These are phyloP conservation scores for Amanita inopinata DNA, from an alignment of 768 basidiomycete species.

Conservation along the genomic window DNA sequence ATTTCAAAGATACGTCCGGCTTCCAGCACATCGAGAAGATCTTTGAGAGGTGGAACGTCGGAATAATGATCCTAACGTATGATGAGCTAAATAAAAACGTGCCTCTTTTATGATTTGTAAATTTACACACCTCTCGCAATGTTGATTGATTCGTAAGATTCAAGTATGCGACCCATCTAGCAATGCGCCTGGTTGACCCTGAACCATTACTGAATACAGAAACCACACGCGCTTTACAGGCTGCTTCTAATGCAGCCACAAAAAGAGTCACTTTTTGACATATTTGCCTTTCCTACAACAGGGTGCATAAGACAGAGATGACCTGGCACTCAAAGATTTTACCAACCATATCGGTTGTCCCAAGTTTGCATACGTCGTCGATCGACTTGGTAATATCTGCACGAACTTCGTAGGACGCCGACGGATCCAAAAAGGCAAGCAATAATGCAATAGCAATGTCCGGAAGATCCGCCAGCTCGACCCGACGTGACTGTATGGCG, in stretches of 20 bases:
- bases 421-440: conserved; percentile 47
- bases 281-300: conserved; percentile 35
- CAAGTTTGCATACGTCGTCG: conserved; percentile 2
- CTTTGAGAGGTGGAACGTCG: conserved; percentile 41
- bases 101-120: conserved; percentile 33
- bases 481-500: conserved; percentile 22
- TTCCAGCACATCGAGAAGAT: conserved; percentile 40
- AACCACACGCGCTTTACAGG: conserved; percentile 41
- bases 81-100: conserved; percentile 2
- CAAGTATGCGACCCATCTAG: conserved; percentile 45
- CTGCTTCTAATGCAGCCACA: conserved; percentile 28
- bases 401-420: conserved; percentile 30
- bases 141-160: conserved; percentile 26
- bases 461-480: conserved; percentile 31
- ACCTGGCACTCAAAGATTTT: too few relatives aligned
- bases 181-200: conserved; percentile 41
- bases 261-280: conserved; percentile 36
- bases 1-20: conserved; percentile 38
- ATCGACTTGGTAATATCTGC: conserved; percentile 1
- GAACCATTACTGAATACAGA: conserved; percentile 43
- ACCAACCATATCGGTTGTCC: conserved; percentile 1
- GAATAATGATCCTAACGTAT: conserved; percentile 31
- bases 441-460: conserved; percentile 41
- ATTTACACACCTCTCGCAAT: conserved; percentile 4
- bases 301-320: too few relatives aligned